Conservation (phyloP, 495 filamentous ascomycete species). For the Penicillium longicatenatum region DNA sequence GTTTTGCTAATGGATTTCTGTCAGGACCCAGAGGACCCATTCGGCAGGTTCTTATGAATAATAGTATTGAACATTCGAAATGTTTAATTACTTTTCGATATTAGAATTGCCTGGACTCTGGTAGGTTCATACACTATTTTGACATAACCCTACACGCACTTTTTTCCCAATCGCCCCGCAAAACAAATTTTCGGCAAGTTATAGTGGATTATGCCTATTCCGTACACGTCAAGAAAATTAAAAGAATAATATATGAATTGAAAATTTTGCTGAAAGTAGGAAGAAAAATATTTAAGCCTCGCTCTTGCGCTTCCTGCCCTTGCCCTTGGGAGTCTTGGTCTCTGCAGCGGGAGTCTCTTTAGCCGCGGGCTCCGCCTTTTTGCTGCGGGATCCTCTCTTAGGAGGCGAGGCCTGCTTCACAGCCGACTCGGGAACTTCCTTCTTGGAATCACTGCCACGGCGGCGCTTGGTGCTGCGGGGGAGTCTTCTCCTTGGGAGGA, state of each 20-base stretch:
- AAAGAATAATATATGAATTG: conserved; percentile 2
- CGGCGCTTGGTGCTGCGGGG: conserved; percentile 53
- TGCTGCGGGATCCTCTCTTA: conserved; percentile 48
- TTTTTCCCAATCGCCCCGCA: background rate
- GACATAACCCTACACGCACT: background rate
- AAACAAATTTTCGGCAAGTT: background rate
- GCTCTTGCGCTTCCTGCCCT: conserved; percentile 70
- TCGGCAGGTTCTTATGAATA: conserved; percentile 2
- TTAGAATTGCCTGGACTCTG: conserved; percentile 1
- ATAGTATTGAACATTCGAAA: background rate
- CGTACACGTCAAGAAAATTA: background rate
- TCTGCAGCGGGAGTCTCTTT: conserved; percentile 43
- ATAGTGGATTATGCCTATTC: background rate
- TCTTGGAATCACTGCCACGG: conserved; percentile 46
- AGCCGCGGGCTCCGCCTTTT: conserved; percentile 38
- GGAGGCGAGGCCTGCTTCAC: conserved; percentile 36
- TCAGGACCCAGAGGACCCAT: background rate
- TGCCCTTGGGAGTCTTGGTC: conserved; percentile 49
- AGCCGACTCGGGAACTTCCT: conserved; percentile 35
- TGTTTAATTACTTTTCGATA: background rate
- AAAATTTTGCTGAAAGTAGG: conserved; percentile 13
- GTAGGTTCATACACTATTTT: conserved; percentile 1
- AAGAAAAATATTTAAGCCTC: conserved; percentile 34
- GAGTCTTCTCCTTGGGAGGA: conserved; percentile 53
- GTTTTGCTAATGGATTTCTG: conserved; percentile 12